Base-by-base conservation (phyloP, 257 asterid species). In the Solanum medicagineum region DNA sequence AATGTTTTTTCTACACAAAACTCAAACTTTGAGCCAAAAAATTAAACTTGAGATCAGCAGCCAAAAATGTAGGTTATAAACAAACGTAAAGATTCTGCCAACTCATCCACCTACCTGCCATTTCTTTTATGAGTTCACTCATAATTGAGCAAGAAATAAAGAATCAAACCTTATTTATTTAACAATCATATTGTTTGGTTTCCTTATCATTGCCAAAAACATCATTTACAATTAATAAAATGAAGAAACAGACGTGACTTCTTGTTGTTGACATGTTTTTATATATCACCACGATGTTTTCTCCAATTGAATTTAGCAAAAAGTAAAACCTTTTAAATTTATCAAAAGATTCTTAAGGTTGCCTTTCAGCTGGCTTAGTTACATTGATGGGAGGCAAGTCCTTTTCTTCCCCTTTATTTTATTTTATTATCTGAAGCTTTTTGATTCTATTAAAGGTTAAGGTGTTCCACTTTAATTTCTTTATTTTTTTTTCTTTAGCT, bases 61-160 rank as follows among this genome's bases (percentile, higher is more conserved):
- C 85, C 65, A 54, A 75, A 75, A 83, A 77, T 62, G 74, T 49
- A 47, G 87, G 68, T 87, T 92, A 86, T 90, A 89, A 88, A 83
- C 81, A 29, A 82, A 87, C 90, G 85, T 92, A 89, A 91, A 92
- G 94, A 93, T 94, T 93, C 97, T 90, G 86, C 89, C 97, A 94
- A 92, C 98, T 90, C 86, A 91, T 80, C 62, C 82, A 92, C 89
- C 87, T 88, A 90, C 82, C 84, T 53, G 29, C 5, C 71, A 51
- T 77, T 68, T 77, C 81, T 71, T 88, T 79, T 56, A 85, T 68
- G 60, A 74, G 55, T 83, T 54, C 26, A 81, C 83, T 88, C 89
- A 92, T 92, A 84, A 92, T 90, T 90, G 91, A 87, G 91, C 45
- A 77, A 85, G 60, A 84, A 60, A 60, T n/a, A 60, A 85, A 87